Evolutionary conservation across 495 filamentous ascomycete genomes (phyloP).

Genomic region (Aspergillus panamensis): DNA sequence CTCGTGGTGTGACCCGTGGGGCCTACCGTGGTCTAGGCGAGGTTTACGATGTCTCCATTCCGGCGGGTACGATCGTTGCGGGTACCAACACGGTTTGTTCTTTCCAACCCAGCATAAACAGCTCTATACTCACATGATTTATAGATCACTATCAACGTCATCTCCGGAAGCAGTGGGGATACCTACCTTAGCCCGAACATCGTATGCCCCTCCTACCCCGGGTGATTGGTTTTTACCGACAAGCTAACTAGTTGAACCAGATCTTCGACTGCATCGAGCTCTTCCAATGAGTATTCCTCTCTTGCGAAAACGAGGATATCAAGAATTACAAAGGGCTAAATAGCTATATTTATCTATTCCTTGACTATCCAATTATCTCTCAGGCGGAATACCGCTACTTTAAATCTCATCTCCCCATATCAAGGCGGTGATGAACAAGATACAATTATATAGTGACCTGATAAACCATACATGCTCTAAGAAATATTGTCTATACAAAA

Average conservation of each 20-base stretch:
- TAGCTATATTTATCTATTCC: too few species aligned
- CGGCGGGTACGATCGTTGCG: conserved; percentile 51
- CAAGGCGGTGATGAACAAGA: too few species aligned
- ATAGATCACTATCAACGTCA: conserved; percentile 53
- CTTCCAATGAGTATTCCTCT: conserved; percentile 32
- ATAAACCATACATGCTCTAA: too few species aligned
- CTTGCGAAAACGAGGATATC: too few species aligned
- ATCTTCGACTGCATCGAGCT: conserved; percentile 57
- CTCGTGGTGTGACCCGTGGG: conserved; percentile 60
- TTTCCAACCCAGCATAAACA: neutral
- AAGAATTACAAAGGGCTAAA: too few species aligned
- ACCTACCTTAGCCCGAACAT: conserved; percentile 58
- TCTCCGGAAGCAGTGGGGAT: conserved; percentile 55
- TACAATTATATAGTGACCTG: too few species aligned
- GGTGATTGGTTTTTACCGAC: neutral
- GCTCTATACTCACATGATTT: neutral
- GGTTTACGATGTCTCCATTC: conserved; percentile 55
- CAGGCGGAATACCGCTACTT: too few species aligned
- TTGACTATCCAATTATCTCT: too few species aligned
- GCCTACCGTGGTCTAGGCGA: conserved; percentile 61
- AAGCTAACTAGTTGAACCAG: conserved; percentile 26
- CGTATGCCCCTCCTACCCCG: conserved; percentile 26
- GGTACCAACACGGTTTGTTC: conserved; percentile 53
- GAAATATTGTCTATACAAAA: too few species aligned
- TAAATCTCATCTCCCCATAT: too few species aligned